Evolutionary conservation across 331 rosid genomes (phyloP).

Genomic region (Malus hybrid): DNA sequence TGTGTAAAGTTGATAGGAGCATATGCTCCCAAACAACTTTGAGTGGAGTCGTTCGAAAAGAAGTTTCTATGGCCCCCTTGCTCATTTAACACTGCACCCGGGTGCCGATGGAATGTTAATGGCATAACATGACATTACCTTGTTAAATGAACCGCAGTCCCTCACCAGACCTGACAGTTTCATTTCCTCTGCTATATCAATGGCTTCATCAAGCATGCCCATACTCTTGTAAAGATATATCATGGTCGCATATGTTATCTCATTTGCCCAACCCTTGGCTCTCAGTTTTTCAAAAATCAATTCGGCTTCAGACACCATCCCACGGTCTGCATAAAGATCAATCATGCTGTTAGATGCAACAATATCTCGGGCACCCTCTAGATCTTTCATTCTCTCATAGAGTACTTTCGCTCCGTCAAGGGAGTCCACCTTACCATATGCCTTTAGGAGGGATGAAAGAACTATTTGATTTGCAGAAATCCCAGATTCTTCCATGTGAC

Average conservation of each 20-base stretch:
- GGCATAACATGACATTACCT: constrained; percentile 67
- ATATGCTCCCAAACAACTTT: too few relatives aligned
- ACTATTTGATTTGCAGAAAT: constrained; percentile 56
- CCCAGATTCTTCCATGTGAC: constrained; percentile 63
- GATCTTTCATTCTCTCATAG: constrained; percentile 46
- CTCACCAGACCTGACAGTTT: constrained; percentile 53
- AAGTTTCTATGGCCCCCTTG: too few relatives aligned
- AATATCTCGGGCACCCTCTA: constrained; percentile 59
- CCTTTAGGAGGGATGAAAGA: constrained; percentile 68
- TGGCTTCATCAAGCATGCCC: constrained; percentile 65
- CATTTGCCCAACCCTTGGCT: constrained; percentile 47
- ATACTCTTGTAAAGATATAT: constrained; percentile 67
- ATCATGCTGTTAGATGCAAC: constrained; percentile 79
- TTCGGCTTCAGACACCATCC: constrained; percentile 77
- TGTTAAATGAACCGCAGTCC: constrained; percentile 64
- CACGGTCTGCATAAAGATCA: constrained; percentile 58
- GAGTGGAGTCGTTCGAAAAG: too few relatives aligned
- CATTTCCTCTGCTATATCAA: constrained; percentile 83
- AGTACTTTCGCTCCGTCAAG: constrained; percentile 55
- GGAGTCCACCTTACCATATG: constrained; percentile 60
- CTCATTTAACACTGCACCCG: too few relatives aligned
- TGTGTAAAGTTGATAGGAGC: too few relatives aligned
- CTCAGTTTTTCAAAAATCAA: constrained; percentile 52
- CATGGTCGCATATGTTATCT: constrained; percentile 58
- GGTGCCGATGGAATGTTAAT: not conserved